A percentile compares a stretch with the other conserved stretches of the same genome.
Conservation (phyloP, 495 filamentous ascomycete genomes). For the Aspergillus biplanus region DNA sequence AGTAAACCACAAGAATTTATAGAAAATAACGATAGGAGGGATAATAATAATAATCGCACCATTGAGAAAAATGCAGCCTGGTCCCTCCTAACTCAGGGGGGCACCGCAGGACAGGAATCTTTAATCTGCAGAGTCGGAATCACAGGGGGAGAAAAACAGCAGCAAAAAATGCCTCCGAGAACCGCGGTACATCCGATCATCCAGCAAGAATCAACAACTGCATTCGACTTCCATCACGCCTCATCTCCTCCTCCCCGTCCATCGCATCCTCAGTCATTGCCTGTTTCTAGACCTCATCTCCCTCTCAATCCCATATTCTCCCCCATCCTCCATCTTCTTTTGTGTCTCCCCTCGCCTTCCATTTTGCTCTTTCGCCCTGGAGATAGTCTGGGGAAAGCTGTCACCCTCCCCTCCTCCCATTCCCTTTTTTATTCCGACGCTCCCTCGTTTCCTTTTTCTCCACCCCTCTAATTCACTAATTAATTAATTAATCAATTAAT, state of each 20-base stretch:
- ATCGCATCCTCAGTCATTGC: too few relatives aligned
- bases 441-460: not conserved
- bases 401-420: too few relatives aligned
- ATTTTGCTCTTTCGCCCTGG: slow-evolving; percentile 1
- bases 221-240: not conserved
- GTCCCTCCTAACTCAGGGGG: too few relatives aligned
- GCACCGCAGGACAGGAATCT: too few relatives aligned
- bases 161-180: slow-evolving; percentile 33
- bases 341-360: slow-evolving; percentile 1
- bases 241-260: not conserved
- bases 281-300: too few relatives aligned
- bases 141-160: slow-evolving; percentile 12
- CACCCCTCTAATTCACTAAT: too few relatives aligned
- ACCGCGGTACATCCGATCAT: slow-evolving; percentile 36
- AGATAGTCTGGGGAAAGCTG: slow-evolving; percentile 25
- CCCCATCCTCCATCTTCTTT: slow-evolving; percentile 1
- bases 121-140: slow-evolving; percentile 1
- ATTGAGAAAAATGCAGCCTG: not conserved
- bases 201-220: slow-evolving; percentile 7
- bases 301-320: slow-evolving; percentile 11
- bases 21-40: not conserved
- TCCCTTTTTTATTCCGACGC: not conserved
- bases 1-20: not conserved
- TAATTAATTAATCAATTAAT: not conserved
- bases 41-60: not conserved